Evolutionary conservation across 306 rosid genomes (phyloP), one percentile per base, ranked within the genome.

Genomic region (Cicer judaicum): DNA sequence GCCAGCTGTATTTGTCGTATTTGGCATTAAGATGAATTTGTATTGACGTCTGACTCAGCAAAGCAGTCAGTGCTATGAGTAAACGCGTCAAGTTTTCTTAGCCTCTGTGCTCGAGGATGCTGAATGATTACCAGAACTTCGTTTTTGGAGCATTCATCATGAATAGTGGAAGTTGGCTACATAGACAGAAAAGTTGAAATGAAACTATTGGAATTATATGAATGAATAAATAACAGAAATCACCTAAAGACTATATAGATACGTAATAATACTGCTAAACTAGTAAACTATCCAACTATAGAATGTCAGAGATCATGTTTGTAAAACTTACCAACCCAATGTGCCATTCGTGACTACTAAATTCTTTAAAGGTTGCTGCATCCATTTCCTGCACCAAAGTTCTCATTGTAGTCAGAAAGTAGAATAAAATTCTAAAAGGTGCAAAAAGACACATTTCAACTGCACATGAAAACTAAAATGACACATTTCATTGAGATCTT

Each of bases 331-430:
- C 97, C 92, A 94, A 89, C 39, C 97, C 97, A 68, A 94, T 90
- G 82, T 94, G 93, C 96, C 99, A 92, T 80, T 85, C 90, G 52
- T 81, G 89, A 41, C 84, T 70, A 8, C 89, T 84, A 39, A 94
- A 87, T 77, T 90, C 93, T 84, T 82, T 94, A 78, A 92, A 94
- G 19, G 96, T 88, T 14, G 89, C 86, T 57, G 96, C 95, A 83
- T 94, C 95, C 96, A 92, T 86, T 82, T 94, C 92, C 99, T 94
- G 90, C 73, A 85, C 70, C 67, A 59, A 67, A 49, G 74, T 48
- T 47, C 42, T 74, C 16, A 63, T 61, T 61, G 40, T 62, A 14
- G 70, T 78, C 36, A 82, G 57, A 54, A 73, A 42, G 49, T 40
- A 77, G 40, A 54, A 34, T 46, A 65, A 24, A 41, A 3, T 57